Evolutionary conservation across 2,329 filamentous ascomycete species (phyloP).

Genomic region (Fusarium albosuccineum): DNA sequence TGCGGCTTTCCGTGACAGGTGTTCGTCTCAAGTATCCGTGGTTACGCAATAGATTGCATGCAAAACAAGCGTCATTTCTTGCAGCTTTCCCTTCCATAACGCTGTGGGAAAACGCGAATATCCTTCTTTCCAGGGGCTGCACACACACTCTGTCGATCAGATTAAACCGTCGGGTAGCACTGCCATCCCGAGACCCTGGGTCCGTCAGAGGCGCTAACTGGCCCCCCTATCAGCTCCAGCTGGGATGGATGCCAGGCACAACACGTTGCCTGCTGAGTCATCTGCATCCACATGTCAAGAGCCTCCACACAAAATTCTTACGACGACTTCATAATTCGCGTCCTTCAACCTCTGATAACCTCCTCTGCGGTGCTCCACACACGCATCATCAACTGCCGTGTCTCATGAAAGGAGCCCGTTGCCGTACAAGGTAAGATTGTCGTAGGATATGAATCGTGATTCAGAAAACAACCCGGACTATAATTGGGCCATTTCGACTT

Average conservation of each 20-base stretch:
- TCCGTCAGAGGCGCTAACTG: neutral
- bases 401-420: neutral
- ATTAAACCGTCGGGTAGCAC: neutral
- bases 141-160: conserved; percentile 8
- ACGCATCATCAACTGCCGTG: neutral
- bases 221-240: neutral
- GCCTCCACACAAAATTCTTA: conserved; percentile 14
- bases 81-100: conserved; percentile 6
- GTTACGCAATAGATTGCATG: conserved; percentile 32
- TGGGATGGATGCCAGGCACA: neutral
- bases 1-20: conserved; percentile 32
- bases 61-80: conserved; percentile 13
- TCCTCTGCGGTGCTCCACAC: neutral
- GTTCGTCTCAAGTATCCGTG: conserved; percentile 29
- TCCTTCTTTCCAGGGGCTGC: no score
- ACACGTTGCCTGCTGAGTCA: conserved; percentile 18
- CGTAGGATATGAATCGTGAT: neutral
- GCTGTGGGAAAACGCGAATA: no score
- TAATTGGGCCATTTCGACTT: conserved; percentile 51
- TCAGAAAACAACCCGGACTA: neutral
- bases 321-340: conserved; percentile 8
- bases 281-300: conserved; percentile 7
- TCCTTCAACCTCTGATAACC: neutral
- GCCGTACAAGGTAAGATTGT: neutral
- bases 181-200: conserved; percentile 12